Percentiles rank a stretch among this genome's conserved stretches.
Evolutionary conservation across 371 early-diverging fungal genomes (phyloP).

Genomic region (Synchytrium microbalum): DNA sequence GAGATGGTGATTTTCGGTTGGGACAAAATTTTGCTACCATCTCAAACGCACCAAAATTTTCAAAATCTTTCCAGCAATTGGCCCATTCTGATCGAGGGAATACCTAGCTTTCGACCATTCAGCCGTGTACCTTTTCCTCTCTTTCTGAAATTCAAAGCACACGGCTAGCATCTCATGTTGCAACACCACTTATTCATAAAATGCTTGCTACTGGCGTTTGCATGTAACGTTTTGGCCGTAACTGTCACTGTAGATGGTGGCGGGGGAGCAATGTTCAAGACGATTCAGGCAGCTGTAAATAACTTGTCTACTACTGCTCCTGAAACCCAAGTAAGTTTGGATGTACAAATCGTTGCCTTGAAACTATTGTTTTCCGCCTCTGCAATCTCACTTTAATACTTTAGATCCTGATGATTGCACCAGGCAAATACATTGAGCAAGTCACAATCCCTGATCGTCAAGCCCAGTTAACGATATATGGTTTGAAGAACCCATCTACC

Average conservation of each 20-base stretch:
- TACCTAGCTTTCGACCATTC: too few species aligned
- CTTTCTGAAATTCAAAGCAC: too few species aligned
- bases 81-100: too few species aligned
- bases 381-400: not conserved
- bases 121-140: too few species aligned
- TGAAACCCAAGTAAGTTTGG: not conserved
- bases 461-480: not conserved
- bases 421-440: not conserved
- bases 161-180: too few species aligned
- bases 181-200: too few species aligned
- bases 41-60: too few species aligned
- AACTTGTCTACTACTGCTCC: not conserved
- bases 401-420: not conserved
- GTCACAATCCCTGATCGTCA: not conserved
- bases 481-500: not conserved
- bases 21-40: too few species aligned
- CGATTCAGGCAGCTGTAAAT: not conserved
- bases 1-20: too few species aligned
- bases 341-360: not conserved
- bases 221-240: too few species aligned
- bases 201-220: too few species aligned
- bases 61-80: too few species aligned
- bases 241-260: not conserved
- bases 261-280: not conserved
- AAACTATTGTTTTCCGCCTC: not conserved